phyloP scores from a whole-genome alignment of 495 filamentous ascomycete genomes.

The Staphylotrichum tortipilum region DNA sequence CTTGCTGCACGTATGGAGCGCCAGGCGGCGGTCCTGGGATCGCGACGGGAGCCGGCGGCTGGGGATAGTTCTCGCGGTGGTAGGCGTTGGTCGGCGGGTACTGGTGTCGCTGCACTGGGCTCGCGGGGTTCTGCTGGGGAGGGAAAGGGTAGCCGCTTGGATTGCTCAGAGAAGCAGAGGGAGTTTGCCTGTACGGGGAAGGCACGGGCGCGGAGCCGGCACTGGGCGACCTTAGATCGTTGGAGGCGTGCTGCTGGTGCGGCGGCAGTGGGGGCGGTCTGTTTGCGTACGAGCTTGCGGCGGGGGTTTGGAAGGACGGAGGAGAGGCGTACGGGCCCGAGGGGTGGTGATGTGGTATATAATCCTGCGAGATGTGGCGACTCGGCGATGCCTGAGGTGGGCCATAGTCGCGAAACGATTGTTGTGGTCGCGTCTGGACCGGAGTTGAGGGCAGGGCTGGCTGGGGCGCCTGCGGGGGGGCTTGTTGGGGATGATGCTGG shows the following conservation, averaged over 20 bases:
- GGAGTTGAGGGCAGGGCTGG: conserved; percentile 40
- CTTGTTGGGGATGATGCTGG: conserved; percentile 17
- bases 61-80: conserved; percentile 44
- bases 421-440: conserved; percentile 32
- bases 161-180: conserved; percentile 34
- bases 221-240: conserved; percentile 46
- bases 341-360: conserved; percentile 23
- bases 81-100: conserved; percentile 34
- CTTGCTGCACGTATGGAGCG: conserved; percentile 36
- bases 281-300: conserved; percentile 30
- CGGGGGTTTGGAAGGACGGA: conserved; percentile 31
- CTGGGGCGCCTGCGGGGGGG: no score
- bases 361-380: conserved; percentile 33
- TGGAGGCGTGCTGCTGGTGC: conserved; percentile 37
- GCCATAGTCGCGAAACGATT: conserved; percentile 40
- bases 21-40: conserved; percentile 33
- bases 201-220: conserved; percentile 36
- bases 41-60: conserved; percentile 29
- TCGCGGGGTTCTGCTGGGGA: conserved; percentile 42
- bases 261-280: conserved; percentile 45
- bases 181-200: conserved; percentile 47
- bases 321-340: conserved; percentile 32
- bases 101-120: conserved; percentile 41
- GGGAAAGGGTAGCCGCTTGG: conserved; percentile 48
- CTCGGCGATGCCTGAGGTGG: conserved; percentile 36